A percentile compares a stretch with the other conserved stretches of the same genome.
Conservation (phyloP, 2,329 filamentous ascomycete species). For the Purpureocillium takamizusanense region DNA sequence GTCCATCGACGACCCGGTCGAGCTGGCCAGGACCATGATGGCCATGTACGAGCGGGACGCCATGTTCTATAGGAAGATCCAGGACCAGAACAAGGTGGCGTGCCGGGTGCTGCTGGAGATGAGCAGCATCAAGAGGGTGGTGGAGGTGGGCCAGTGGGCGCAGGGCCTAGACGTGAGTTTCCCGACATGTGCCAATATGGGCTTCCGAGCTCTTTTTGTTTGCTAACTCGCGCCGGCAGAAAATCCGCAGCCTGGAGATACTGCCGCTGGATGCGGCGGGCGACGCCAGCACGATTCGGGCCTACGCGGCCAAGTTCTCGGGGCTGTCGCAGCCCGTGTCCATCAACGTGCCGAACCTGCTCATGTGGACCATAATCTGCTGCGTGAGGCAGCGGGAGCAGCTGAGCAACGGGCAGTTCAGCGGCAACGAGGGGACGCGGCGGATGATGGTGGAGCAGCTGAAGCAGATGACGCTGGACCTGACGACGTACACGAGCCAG, state of each 20-base stretch:
- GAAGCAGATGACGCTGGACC: conserved; percentile 73
- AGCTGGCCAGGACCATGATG: conserved; percentile 53
- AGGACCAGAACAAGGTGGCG: conserved; percentile 46
- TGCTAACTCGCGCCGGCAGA: conserved; percentile 35
- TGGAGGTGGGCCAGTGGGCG: conserved; percentile 47
- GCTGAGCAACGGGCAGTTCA: conserved; percentile 63
- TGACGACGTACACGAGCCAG: conserved; percentile 90
- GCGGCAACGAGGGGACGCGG: conserved; percentile 58
- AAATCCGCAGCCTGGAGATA: conserved; percentile 66
- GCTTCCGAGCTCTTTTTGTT: no score
- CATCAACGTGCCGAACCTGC: conserved; percentile 79
- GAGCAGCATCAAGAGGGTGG: conserved; percentile 50
- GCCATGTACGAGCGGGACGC: conserved; percentile 51
- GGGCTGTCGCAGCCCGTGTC: conserved; percentile 71
- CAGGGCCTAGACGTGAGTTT: conserved; percentile 48
- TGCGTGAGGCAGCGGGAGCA: conserved; percentile 71
- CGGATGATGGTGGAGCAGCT: conserved; percentile 59
- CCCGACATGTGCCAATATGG: no score
- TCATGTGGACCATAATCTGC: conserved; percentile 89
- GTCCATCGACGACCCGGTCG: conserved; percentile 50
- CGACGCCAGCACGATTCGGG: conserved; percentile 70
- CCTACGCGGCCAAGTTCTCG: conserved; percentile 72
- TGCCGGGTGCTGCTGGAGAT: conserved; percentile 50
- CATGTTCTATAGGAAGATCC: conserved; percentile 51
- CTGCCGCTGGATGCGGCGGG: conserved; percentile 69